phyloP scores from a whole-genome alignment of 2,329 filamentous ascomycete genomes.

The Aureobasidium sp. region DNA sequence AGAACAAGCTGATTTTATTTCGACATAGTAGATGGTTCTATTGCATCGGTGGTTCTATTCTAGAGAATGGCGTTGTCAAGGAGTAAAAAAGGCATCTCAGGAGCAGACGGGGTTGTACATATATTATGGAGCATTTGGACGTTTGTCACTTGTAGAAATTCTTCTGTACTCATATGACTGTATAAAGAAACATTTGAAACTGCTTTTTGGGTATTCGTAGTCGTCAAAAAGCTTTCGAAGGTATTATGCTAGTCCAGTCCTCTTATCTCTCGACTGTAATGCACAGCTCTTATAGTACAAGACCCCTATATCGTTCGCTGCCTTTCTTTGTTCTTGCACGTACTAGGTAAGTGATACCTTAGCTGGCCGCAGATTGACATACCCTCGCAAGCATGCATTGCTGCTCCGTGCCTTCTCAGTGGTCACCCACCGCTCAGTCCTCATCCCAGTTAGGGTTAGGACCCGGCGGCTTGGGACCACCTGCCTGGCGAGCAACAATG shows the following conservation, averaged over 20 bases:
- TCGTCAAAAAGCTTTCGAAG: neutral
- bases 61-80: neutral
- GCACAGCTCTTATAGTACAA: neutral
- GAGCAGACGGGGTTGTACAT: neutral
- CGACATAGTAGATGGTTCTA: neutral
- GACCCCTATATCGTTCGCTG: neutral
- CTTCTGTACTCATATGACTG: neutral
- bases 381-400: neutral
- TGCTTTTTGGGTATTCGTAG: neutral
- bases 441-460: slow-evolving; percentile 79
- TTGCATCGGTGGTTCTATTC: neutral
- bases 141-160: neutral
- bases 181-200: neutral
- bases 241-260: neutral
- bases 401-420: neutral
- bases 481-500: slow-evolving; percentile 94
- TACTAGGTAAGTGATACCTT: neutral
- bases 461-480: slow-evolving; percentile 91
- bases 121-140: neutral
- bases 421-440: slow-evolving; percentile 34
- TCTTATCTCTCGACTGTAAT: neutral
- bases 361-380: neutral
- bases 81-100: neutral
- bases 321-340: neutral
- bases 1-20: neutral